Conservation (phyloP, 805 yeast genomes). For the Wickerhamomyces canadensis region DNA sequence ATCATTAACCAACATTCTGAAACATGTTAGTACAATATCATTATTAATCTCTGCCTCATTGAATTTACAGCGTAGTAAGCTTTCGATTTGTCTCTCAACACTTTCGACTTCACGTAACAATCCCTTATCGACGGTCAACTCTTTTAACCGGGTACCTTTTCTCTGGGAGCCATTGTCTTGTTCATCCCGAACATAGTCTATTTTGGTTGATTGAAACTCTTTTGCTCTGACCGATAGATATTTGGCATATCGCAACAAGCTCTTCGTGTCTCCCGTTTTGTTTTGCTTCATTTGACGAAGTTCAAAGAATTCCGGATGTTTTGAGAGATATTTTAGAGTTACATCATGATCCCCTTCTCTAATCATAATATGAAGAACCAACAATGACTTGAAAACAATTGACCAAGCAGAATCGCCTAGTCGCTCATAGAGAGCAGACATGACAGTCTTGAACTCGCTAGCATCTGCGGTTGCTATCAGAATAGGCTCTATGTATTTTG, state of each 20-base stretch:
- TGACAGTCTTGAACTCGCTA: conserved; percentile 56
- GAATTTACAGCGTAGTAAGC: conserved; percentile 68
- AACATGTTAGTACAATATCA: conserved; percentile 78
- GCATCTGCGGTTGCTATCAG: conserved; percentile 40
- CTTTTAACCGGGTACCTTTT: conserved; percentile 56
- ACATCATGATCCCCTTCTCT: conserved; percentile 84
- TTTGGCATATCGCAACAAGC: conserved; percentile 60
- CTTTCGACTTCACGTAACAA: conserved; percentile 79
- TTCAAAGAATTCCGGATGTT: conserved; percentile 46
- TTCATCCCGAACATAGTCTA: conserved; percentile 78
- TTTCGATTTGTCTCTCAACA: conserved; percentile 75
- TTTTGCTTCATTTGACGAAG: conserved; percentile 32
- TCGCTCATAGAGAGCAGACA: conserved; percentile 56
- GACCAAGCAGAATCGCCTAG: conserved; percentile 86
- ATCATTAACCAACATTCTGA: conserved; percentile 86
- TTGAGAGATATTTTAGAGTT: conserved; percentile 55
- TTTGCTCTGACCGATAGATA: conserved; percentile 65
- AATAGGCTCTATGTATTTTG: conserved; percentile 93
- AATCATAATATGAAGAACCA: conserved; percentile 85
- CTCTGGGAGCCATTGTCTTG: conserved; percentile 36
- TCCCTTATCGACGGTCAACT: conserved; percentile 68
- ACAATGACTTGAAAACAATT: conserved; percentile 76
- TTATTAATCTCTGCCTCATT: conserved; percentile 77
- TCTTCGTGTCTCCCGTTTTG: conserved; percentile 42
- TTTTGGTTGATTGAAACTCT: conserved; percentile 57